Percentiles rank a stretch among this genome's conserved stretches.
phyloP scores from a whole-genome alignment of 2,329 filamentous ascomycete species.

The Calonectria crousiana region DNA sequence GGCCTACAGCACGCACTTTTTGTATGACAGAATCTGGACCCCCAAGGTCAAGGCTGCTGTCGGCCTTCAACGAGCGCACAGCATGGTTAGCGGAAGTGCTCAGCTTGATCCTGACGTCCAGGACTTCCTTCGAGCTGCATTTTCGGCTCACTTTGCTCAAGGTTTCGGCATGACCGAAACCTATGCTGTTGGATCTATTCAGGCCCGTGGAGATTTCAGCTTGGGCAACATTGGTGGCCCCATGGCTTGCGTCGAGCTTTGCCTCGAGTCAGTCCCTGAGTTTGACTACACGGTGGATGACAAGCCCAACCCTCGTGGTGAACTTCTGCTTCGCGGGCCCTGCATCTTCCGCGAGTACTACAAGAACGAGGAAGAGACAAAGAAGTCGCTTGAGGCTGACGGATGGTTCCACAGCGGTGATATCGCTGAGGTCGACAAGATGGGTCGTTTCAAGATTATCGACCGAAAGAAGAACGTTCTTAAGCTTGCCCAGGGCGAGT shows the following conservation, averaged over 20 bases:
- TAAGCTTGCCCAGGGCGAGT: slow-evolving; percentile 97
- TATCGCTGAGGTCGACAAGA: slow-evolving; percentile 85
- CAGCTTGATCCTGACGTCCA: slow-evolving; percentile 91
- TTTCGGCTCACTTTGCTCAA: slow-evolving; percentile 83
- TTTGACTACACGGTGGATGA: slow-evolving; percentile 93
- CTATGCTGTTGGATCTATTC: slow-evolving; percentile 81
- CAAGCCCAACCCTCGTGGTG: slow-evolving; percentile 89
- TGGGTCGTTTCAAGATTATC: slow-evolving; percentile 91
- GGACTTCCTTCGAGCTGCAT: slow-evolving; percentile 86
- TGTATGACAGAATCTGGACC: slow-evolving; percentile 91
- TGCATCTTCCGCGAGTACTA: slow-evolving; percentile 88
- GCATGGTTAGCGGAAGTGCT: slow-evolving; percentile 89
- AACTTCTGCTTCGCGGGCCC: slow-evolving; percentile 86
- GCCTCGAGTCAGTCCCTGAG: slow-evolving; percentile 88
- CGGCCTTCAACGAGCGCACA: slow-evolving; percentile 78
- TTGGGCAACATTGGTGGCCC: slow-evolving; percentile 86
- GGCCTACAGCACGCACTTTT: slow-evolving; percentile 81
- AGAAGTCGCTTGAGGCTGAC: slow-evolving; percentile 83
- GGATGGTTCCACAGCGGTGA: slow-evolving; percentile 99
- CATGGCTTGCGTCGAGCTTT: slow-evolving; percentile 76
- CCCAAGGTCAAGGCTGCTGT: slow-evolving; percentile 87
- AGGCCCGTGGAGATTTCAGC: slow-evolving; percentile 77
- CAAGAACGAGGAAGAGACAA: slow-evolving; percentile 89
- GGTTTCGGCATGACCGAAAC: slow-evolving; percentile 96
- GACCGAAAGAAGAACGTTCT: slow-evolving; percentile 99